Evolutionary conservation across 192 early-diverging fungal genomes (phyloP).

Genomic region (Diversispora eburnea): DNA sequence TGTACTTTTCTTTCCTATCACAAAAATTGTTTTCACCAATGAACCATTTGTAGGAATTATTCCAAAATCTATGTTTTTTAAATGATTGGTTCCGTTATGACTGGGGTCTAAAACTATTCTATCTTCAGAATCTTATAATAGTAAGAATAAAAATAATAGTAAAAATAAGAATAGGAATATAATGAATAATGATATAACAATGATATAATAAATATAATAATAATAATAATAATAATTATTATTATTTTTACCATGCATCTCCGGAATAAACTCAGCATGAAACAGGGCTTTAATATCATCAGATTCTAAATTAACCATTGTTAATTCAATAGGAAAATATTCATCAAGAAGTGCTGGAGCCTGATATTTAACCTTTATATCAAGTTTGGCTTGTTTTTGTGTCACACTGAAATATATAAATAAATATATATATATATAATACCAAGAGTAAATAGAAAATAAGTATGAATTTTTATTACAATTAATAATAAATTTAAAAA

Average conservation of each 20-base stretch:
- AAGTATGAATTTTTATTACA: not conserved
- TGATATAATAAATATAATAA: no score
- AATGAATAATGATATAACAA: no score
- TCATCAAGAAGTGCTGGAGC: slow-evolving; percentile 71
- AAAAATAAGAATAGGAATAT: slow-evolving; percentile 13
- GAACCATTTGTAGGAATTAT: slow-evolving; percentile 38
- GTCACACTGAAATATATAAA: slow-evolving; percentile 40
- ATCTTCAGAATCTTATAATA: slow-evolving; percentile 23
- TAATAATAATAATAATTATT: no score
- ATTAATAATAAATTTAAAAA: not conserved
- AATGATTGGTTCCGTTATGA: not conserved
- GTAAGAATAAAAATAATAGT: not conserved
- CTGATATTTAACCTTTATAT: slow-evolving; percentile 47
- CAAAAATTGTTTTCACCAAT: slow-evolving; percentile 30
- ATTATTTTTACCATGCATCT: slow-evolving; percentile 33
- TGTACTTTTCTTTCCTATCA: slow-evolving; percentile 29
- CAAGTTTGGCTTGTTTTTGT: slow-evolving; percentile 59
- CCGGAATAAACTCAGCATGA: slow-evolving; percentile 53
- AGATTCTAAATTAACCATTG: slow-evolving; percentile 59
- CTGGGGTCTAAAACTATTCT: slow-evolving; percentile 22
- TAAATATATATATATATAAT: no score
- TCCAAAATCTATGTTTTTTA: slow-evolving; percentile 46
- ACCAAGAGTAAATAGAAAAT: not conserved
- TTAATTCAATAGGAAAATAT: slow-evolving; percentile 56
- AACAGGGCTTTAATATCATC: slow-evolving; percentile 56